These are phyloP conservation scores for Lactarius sanguifluus DNA, from an alignment of 768 basidiomycete species.

Conservation along the genomic window DNA sequence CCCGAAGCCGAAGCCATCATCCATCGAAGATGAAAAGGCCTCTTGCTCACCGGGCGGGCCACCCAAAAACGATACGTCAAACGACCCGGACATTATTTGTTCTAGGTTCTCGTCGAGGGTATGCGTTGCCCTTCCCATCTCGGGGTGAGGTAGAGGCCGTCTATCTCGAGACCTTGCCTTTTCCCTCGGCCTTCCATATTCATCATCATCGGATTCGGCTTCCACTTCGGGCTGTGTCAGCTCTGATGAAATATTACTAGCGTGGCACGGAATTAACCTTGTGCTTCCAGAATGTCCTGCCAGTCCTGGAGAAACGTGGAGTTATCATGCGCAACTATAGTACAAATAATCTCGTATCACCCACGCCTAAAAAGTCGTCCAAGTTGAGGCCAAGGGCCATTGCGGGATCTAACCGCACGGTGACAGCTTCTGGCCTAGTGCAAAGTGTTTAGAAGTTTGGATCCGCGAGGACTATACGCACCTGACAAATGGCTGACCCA, in stretches of 20 bases:
- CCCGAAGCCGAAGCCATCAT: conserved; percentile 42
- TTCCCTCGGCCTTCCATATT: conserved; percentile 43
- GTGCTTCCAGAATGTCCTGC: conserved; percentile 22
- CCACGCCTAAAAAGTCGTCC: conserved; percentile 28
- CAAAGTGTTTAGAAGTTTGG: conserved; percentile 9
- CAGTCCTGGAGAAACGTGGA: conserved; percentile 18
- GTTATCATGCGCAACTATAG: not conserved
- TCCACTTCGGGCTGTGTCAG: conserved; percentile 24
- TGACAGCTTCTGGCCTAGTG: conserved; percentile 38
- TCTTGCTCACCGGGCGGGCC: conserved; percentile 38
- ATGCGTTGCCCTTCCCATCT: conserved; percentile 54
- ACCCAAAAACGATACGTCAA: conserved; percentile 58
- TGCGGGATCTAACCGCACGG: conserved; percentile 33
- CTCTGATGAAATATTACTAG: not conserved
- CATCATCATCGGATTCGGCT: conserved; percentile 45
- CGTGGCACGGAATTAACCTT: conserved; percentile 10
- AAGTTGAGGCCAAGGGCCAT: conserved; percentile 32
- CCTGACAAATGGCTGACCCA: conserved; percentile 67
- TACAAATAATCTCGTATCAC: conserved; percentile 6
- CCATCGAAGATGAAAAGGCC: conserved; percentile 57
- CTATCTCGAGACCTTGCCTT: conserved; percentile 35
- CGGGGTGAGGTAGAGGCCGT: conserved; percentile 39
- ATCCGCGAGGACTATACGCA: conserved; percentile 35
- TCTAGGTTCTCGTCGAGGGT: conserved; percentile 74
- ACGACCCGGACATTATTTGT: conserved; percentile 62